These are phyloP conservation scores for Plasmopara viticola DNA, from an alignment of 352 stramenopile species.

Conservation along the genomic window DNA sequence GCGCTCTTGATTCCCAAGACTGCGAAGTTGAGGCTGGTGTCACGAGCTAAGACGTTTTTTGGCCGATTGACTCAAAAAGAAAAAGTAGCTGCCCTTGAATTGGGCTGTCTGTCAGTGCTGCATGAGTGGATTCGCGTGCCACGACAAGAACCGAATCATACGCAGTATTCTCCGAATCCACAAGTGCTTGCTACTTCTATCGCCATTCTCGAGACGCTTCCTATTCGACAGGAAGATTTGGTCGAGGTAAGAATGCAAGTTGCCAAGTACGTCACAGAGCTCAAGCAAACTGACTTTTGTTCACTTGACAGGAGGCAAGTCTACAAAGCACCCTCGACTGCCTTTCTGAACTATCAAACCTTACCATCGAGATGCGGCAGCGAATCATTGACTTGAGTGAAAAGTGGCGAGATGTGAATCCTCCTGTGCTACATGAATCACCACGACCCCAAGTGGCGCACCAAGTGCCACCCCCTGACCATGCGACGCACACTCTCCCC, in stretches of 20 bases:
- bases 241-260: constrained; percentile 33
- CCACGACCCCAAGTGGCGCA: constrained; percentile 10
- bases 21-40: constrained; percentile 60
- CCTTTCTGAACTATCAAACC: constrained; percentile 25
- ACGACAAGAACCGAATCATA: constrained; percentile 6
- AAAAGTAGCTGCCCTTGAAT: constrained; percentile 41
- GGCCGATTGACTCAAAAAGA: constrained; percentile 48
- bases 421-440: constrained; percentile 15
- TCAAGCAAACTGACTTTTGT: not conserved
- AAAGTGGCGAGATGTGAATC: constrained; percentile 39
- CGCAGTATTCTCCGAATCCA: constrained; percentile 28
- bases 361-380: constrained; percentile 32
- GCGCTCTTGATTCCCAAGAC: constrained; percentile 72
- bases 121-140: constrained; percentile 50
- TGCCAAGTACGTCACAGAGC: not conserved
- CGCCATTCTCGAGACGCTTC: constrained; percentile 40
- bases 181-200: constrained; percentile 68
- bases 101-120: constrained; percentile 49
- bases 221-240: constrained; percentile 59
- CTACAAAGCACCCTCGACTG: constrained; percentile 32
- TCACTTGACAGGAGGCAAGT: constrained; percentile 18
- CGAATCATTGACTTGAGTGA: constrained; percentile 35
- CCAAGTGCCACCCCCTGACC: constrained; percentile 11
- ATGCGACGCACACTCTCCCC: constrained; percentile 21
- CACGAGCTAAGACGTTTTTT: constrained; percentile 71